Evolutionary conservation across 176 grass and related monocot genomes (phyloP), one percentile per base, ranked within the genome.

Genomic region (Ensete glaucum): DNA sequence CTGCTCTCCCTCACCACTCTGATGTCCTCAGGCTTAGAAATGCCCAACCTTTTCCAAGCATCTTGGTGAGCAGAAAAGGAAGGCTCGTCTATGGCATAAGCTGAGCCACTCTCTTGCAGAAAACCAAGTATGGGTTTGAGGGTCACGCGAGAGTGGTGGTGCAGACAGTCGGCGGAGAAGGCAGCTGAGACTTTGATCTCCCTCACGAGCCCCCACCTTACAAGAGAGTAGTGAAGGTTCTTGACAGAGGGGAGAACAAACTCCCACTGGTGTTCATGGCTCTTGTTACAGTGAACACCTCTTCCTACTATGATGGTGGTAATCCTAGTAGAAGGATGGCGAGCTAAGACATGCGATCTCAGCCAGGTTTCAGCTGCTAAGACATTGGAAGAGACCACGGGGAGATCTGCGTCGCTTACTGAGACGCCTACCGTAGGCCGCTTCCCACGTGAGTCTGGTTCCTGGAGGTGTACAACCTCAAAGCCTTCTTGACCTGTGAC

Each of bases 401-500:
- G 21, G 53, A 83, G 72, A 51, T 87, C 81, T 2, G 17, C 27
- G 23, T 60, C 73, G 66, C 34, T 62, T 56, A 87, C 77, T 8
- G 72, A 72, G 24, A 87, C 76, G 51, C 72, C 85, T 64, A 52
- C 29, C 34, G 76, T 15, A 21, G 23, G 76, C 69, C 71, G 24
- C 59, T 8, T 66, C 22, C 26, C 62, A 23, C 15, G 50, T 26
- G 21, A 21, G 20, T 26, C 53, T 52, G 69, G 64, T 52, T 29
- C 80, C 15, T 82, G 64, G 71, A 71, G 76, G 64, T 75, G 76
- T 55, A 64, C 80, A 25, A 87, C 21, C 77, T 83, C 73, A 59
- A 76, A 62, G 15, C 23, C 73, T 87, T 87, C 85, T 83, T 87
- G 85, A 87, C 85, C 85, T 87, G 66, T 60, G 83, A 83, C 85